Evolutionary conservation across 164 flowering plant genomes (phyloP).

Genomic region (Stephania japonica): DNA sequence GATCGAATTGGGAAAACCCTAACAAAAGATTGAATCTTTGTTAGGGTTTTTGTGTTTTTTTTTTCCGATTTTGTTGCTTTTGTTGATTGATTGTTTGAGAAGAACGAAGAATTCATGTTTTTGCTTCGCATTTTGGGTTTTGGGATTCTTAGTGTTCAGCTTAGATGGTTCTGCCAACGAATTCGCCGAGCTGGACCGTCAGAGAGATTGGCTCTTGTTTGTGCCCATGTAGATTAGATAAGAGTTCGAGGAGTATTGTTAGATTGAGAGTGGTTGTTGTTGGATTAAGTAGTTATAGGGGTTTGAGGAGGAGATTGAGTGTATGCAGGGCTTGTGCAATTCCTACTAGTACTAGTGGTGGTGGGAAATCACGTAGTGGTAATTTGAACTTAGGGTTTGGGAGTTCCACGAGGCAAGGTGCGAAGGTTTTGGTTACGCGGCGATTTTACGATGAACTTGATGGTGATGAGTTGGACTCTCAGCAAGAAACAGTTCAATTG

Average conservation of each 20-base stretch:
- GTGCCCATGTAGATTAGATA: slow-evolving; percentile 15
- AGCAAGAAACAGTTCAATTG: slow-evolving; percentile 26
- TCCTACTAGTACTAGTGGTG: slow-evolving; percentile 6
- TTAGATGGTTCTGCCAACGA: slow-evolving; percentile 41
- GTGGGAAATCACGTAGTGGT: slow-evolving; percentile 17
- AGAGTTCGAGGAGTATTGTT: background rate
- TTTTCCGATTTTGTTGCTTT: background rate
- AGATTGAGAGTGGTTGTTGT: background rate
- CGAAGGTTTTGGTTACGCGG: slow-evolving; percentile 29
- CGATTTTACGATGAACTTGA: slow-evolving; percentile 44
- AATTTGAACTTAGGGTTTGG: slow-evolving; percentile 21
- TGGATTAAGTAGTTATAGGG: background rate
- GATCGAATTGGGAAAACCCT: background rate
- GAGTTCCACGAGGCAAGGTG: slow-evolving; percentile 31
- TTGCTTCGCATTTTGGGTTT: background rate
- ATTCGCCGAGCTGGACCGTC: slow-evolving; percentile 27
- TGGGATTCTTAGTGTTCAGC: background rate
- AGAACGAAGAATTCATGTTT: background rate
- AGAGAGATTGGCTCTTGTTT: slow-evolving; percentile 13
- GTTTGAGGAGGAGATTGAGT: slow-evolving; percentile 15
- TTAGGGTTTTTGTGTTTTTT: background rate
- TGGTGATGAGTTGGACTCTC: slow-evolving; percentile 19
- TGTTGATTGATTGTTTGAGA: background rate
- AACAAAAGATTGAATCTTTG: no score
- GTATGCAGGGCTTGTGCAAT: slow-evolving; percentile 14